Evolutionary conservation across 805 yeast species (phyloP).

Genomic region (Debaryomyces castellii): DNA sequence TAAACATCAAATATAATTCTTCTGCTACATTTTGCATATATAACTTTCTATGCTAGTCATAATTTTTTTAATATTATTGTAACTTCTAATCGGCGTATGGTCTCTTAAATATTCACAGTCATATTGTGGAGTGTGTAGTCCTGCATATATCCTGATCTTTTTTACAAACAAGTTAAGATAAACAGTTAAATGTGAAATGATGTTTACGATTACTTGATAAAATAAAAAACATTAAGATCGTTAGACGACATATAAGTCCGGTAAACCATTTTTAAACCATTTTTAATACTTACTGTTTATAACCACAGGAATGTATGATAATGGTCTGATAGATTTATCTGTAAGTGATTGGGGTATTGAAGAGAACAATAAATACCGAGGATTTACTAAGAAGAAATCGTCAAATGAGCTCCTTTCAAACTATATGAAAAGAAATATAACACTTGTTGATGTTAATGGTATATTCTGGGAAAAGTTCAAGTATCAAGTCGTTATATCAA

Average conservation of each 20-base stretch:
- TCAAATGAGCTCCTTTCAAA: conserved; percentile 21
- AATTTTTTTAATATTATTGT: not conserved
- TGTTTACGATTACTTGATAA: not conserved
- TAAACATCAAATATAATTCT: conserved; percentile 2
- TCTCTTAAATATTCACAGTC: not conserved
- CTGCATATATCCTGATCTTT: not conserved
- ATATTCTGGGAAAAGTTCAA: conserved; percentile 42
- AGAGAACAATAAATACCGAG: conserved; percentile 13
- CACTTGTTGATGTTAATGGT: conserved; percentile 11
- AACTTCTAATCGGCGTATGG: not conserved
- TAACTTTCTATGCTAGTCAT: not conserved
- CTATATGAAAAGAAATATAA: conserved; percentile 28
- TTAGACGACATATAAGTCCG: not conserved
- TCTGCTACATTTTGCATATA: not conserved
- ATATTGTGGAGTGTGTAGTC: not conserved
- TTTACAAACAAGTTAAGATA: conserved; percentile 2
- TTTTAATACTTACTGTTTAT: not conserved
- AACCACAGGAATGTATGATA: not conserved
- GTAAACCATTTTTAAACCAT: not conserved
- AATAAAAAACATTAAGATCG: not conserved
- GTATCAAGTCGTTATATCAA: conserved; percentile 37
- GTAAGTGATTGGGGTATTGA: conserved; percentile 42
- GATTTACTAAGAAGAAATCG: conserved; percentile 1
- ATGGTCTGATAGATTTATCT: conserved; percentile 21
- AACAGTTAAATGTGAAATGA: not conserved